phyloP scores from a whole-genome alignment of 257 asterid species.

The Capsicum baccatum region DNA sequence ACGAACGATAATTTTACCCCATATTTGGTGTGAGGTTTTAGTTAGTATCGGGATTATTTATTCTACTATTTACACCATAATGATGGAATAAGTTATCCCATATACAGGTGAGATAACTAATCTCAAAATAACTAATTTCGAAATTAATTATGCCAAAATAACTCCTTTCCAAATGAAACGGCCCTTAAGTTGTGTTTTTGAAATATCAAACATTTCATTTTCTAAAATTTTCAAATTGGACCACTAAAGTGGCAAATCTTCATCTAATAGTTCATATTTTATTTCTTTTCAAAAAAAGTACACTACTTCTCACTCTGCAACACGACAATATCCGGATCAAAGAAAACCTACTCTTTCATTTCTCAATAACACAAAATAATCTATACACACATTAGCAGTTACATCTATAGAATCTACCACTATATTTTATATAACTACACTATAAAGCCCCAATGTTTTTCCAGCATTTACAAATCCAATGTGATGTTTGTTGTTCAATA shows the following conservation, averaged over 20 bases:
- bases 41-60: too few species aligned
- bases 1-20: too few species aligned
- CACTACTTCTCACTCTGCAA: neutral
- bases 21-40: too few species aligned
- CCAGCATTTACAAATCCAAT: slow-evolving; percentile 7
- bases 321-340: slow-evolving; percentile 20
- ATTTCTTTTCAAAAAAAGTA: neutral
- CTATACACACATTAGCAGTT: neutral
- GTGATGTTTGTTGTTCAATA: slow-evolving; percentile 12
- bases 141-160: too few species aligned
- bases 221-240: too few species aligned
- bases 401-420: neutral
- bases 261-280: neutral
- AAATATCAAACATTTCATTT: neutral
- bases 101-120: too few species aligned
- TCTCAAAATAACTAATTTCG: too few species aligned
- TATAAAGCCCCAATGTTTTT: neutral
- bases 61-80: too few species aligned
- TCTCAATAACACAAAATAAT: neutral
- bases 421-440: neutral
- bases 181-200: neutral
- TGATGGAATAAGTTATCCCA: too few species aligned
- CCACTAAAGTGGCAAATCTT: neutral
- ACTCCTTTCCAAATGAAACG: too few species aligned
- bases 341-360: slow-evolving; percentile 8